A percentile compares a stretch with the other conserved stretches of the same genome.
Conservation (phyloP, 2,329 filamentous ascomycete genomes). For the Dactylonectria macrodidyma region DNA sequence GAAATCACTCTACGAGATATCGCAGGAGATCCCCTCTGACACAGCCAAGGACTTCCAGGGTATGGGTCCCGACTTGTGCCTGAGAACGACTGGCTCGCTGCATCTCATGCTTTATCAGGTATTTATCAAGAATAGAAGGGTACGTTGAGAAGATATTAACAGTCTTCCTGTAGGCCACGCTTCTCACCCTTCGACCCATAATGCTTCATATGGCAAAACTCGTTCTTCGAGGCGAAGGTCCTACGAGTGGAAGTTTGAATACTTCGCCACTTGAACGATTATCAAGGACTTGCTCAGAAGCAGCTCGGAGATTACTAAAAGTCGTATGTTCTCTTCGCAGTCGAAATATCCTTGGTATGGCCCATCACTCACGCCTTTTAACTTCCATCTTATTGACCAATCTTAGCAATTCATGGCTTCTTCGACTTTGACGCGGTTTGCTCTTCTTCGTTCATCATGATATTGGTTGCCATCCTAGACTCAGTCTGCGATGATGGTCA, state of each 20-base stretch:
- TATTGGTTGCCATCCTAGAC: constrained; percentile 44
- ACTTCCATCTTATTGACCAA: not conserved
- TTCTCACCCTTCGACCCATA: constrained; percentile 49
- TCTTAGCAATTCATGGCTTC: constrained; percentile 44
- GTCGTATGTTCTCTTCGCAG: constrained; percentile 49
- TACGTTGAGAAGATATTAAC: fast-evolving
- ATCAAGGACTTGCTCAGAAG: constrained; percentile 49
- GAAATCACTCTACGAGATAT: constrained; percentile 46
- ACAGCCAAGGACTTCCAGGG: constrained; percentile 43
- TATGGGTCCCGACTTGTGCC: constrained; percentile 45
- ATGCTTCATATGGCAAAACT: constrained; percentile 50
- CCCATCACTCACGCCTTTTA: fast-evolving
- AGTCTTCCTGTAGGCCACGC: constrained; percentile 45
- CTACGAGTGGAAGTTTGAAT: constrained; percentile 41
- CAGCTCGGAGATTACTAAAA: constrained; percentile 47
- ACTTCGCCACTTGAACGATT: constrained; percentile 47
- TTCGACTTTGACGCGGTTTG: constrained; percentile 48
- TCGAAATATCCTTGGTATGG: constrained; percentile 49
- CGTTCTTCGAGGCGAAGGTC: constrained; percentile 44
- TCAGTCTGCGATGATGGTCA: constrained; percentile 45
- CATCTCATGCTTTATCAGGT: constrained; percentile 54
- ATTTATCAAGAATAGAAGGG: not conserved
- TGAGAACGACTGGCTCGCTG: constrained; percentile 50
- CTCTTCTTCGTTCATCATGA: constrained; percentile 48
- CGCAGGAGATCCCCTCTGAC: constrained; percentile 46